Percentiles rank a stretch among this genome's conserved stretches.
These are phyloP conservation scores for Blastobotrys robertii DNA, from an alignment of 805 yeast species.

Conservation along the genomic window DNA sequence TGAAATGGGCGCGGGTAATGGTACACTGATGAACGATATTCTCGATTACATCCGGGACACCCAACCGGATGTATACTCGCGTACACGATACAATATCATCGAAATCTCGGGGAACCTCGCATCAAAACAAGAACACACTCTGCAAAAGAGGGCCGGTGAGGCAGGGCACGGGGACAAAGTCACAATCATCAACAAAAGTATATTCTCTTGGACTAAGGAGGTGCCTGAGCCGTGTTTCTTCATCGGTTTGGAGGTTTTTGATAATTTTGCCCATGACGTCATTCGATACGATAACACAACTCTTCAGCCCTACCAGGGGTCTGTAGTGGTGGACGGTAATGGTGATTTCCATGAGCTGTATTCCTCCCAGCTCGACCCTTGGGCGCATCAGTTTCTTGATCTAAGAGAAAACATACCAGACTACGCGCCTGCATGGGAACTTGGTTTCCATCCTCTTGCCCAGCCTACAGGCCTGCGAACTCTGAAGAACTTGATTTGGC, in stretches of 20 bases:
- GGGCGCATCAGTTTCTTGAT: constrained; percentile 42
- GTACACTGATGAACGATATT: constrained; percentile 71
- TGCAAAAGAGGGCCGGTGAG: constrained; percentile 26
- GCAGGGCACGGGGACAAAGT: constrained; percentile 47
- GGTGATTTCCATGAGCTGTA: constrained; percentile 72
- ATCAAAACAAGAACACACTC: constrained; percentile 37
- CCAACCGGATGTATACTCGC: constrained; percentile 64
- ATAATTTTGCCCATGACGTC: constrained; percentile 75
- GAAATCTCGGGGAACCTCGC: constrained; percentile 62
- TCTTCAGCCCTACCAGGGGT: constrained; percentile 64
- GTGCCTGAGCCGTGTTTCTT: constrained; percentile 64
- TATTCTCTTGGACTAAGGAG: constrained; percentile 58
- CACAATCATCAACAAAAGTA: constrained; percentile 60
- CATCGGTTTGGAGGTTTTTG: constrained; percentile 74
- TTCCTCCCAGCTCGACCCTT: constrained; percentile 23
- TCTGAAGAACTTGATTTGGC: constrained; percentile 44
- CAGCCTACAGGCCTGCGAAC: constrained; percentile 36
- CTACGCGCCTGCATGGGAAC: constrained; percentile 21
- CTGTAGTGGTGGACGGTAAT: constrained; percentile 58
- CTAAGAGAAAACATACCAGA: constrained; percentile 35
- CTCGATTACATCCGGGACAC: constrained; percentile 49
- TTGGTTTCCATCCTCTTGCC: constrained; percentile 52
- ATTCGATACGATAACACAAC: constrained; percentile 63
- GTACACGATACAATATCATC: constrained; percentile 60
- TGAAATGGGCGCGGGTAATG: constrained; percentile 89